Evolutionary conservation across 495 filamentous ascomycete species (phyloP), one percentile per base, ranked within the genome.

Genomic region (Penicillium steckii): DNA sequence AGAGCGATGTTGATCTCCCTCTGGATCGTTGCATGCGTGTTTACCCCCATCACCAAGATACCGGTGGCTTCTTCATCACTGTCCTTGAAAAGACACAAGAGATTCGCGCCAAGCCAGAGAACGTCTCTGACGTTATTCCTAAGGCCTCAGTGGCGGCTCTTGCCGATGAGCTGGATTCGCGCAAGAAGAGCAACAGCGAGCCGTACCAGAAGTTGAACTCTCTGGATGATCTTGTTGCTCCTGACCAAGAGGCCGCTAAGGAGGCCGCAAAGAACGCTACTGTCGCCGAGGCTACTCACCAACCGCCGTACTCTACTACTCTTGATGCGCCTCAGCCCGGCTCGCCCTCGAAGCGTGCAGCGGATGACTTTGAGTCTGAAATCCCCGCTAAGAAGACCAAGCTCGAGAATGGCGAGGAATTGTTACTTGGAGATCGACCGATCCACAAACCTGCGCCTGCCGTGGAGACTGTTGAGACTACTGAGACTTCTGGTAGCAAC

Each of bases 21-120:
- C 79, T 97, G 1, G 88, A 97, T 55, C 82, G 86, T 33, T 95
- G 91, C 69, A 90, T 97, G 80, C 81, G 94, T 51, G 80, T 99
- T 12, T 99, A 99, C 64, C 87, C 91, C 22, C 93, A 99, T 67
- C 77, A 89, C 54, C 95, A 97, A 69, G 90, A 99, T 61, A 97
- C 94, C 35, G 94, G 94, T 49, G 91, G 85, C 21, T 99, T 99
- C 78, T 99, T 97, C 74, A 96, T 99, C 62, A 83, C 91, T 1
- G 90, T 97, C 3, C 75, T 99, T 21, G 88, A 96, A 71, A 99
- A 99, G 79, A 82, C 81, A 56, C 76, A 78, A 7, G 95, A 97
- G 60, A 96, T 97, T 67, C 86, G 81, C 56, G 85, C 90, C 2
- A 89, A 86, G 71, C 85, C 89, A 44, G 89, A 95, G 70, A 72